Evolutionary conservation across 495 filamentous ascomycete genomes (phyloP).

Genomic region (Tuber magnatum): DNA sequence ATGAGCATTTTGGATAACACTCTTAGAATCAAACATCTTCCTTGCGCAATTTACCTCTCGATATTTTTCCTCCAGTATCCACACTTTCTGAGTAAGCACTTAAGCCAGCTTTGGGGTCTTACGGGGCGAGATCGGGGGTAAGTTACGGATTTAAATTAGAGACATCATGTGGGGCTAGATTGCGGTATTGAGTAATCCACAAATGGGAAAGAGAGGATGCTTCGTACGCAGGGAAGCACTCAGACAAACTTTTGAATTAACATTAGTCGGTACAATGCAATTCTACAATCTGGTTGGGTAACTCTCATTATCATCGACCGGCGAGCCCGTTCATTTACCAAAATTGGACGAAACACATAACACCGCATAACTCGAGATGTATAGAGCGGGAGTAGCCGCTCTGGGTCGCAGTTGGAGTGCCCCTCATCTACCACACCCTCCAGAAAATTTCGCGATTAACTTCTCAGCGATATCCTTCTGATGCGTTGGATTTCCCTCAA

Average conservation of each 20-base stretch:
- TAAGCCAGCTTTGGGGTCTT: neutral
- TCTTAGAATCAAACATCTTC: neutral
- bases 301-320: neutral
- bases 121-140: neutral
- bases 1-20: neutral
- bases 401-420: neutral
- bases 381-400: neutral
- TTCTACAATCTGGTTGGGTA: neutral
- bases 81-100: neutral
- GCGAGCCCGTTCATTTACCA: neutral
- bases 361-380: neutral
- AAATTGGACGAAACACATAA: neutral
- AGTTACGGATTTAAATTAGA: neutral
- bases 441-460: neutral
- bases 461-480: no score
- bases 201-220: neutral
- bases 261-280: neutral
- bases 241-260: neutral
- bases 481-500: neutral
- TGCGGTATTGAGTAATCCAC: neutral
- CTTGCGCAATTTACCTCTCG: neutral
- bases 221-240: neutral
- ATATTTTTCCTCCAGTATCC: neutral
- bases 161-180: neutral
- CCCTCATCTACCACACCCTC: neutral